Base-by-base conservation (phyloP, 306 rosid genomes). In the Cyclanthera cordifolia region DNA sequence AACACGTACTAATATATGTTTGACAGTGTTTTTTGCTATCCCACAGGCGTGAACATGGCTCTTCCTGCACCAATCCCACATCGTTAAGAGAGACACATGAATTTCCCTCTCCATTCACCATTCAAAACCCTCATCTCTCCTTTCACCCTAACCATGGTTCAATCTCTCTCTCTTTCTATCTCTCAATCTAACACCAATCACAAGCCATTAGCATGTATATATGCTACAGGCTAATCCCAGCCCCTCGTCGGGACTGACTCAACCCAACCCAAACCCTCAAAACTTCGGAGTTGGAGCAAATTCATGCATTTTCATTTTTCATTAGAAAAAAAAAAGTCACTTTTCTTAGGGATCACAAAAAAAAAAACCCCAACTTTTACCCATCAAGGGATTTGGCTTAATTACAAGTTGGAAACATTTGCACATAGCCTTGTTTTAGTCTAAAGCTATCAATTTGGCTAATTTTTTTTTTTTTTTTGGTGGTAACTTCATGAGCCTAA, bases 21-120 rank as follows among this genome's bases (percentile, higher is more conserved):
- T 89, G 96, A 89, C 98, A 93, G 98, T 93, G 85, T 93, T 96
- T 80, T 93, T 93, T 85, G 96, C 96, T 86, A 90, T 93, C 87
- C 96, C 96, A 64, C 98, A 93, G 98, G 98, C 98, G 94, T 93
- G 78, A 93, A 82, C 71, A 80, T 85, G 96, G 78, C 93, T 70
- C 85, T 81, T 56, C 96, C 84, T 72, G 82, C 96, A 71, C 93
- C 93, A 23, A 85, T 92, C 76, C 89, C 93, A 39, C 95, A 87
- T 81, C 96, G 89, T 77, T 89, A 92, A 92, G 89, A 83, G 59
- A 76, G 75, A 68, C 82, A 48, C 28, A 19, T 11, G 79, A 74
- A 72, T 73, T 46, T 60, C 82, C 80, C 76, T 84, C 85, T 81
- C 73, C 76, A 81, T 76, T 82, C 78, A 28, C 58, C 87, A 78